Evolutionary conservation across 257 asterid species (phyloP).

Genomic region (Nicotiana benthamiana): DNA sequence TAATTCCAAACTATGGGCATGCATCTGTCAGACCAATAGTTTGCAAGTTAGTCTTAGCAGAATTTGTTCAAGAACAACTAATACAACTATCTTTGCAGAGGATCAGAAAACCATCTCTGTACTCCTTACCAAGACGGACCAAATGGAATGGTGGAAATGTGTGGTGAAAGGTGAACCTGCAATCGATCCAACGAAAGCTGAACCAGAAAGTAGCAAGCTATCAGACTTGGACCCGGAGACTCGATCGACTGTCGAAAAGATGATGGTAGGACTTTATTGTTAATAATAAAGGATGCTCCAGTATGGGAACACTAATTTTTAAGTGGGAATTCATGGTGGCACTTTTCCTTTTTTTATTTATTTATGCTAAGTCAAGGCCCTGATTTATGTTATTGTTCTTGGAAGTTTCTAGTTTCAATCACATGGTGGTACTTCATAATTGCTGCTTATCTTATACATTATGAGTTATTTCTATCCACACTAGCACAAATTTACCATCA

Average conservation of each 20-base stretch:
- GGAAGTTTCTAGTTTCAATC: background rate
- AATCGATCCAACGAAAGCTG: conserved; percentile 63
- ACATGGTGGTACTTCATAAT: background rate
- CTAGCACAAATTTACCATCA: background rate
- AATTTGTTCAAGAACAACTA: background rate
- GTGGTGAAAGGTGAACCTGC: conserved; percentile 80
- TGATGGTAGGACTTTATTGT: conserved; percentile 48
- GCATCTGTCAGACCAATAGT: background rate
- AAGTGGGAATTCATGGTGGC: background rate
- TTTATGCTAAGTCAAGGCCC: background rate
- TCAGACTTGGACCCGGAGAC: conserved; percentile 72
- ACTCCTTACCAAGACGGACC: conserved; percentile 65
- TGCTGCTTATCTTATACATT: background rate
- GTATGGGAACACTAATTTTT: background rate
- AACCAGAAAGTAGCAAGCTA: conserved; percentile 65
- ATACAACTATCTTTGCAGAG: conserved; percentile 32
- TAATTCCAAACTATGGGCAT: background rate
- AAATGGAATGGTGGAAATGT: conserved; percentile 88
- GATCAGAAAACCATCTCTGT: conserved; percentile 63
- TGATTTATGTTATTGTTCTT: background rate
- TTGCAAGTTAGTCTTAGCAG: background rate
- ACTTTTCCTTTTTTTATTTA: background rate
- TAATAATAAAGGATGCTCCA: background rate
- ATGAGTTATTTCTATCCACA: background rate
- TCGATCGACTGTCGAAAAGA: conserved; percentile 62